Conservation (phyloP, 2,329 filamentous ascomycete genomes). For the Ampelomyces quisqualis region DNA sequence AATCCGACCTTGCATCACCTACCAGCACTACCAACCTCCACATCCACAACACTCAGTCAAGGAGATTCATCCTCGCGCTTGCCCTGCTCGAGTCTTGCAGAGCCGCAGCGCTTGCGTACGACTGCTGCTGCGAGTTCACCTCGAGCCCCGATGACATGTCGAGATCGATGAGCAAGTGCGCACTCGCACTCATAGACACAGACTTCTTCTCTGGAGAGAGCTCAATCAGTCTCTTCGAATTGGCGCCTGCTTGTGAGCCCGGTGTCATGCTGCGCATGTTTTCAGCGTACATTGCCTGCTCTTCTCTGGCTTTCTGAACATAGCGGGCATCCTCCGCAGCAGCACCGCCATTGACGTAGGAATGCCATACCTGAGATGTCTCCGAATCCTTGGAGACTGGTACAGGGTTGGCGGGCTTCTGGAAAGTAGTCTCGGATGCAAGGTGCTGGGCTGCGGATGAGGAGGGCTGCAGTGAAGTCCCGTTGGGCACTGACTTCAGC, state of each 20-base stretch:
- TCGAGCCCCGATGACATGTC: constrained; percentile 5
- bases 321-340: constrained; percentile 24
- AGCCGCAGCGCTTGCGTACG: constrained; percentile 5
- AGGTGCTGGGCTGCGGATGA: background rate
- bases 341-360: constrained; percentile 8
- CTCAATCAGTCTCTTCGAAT: constrained; percentile 16
- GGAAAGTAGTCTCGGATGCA: constrained; percentile 2
- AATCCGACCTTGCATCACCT: too few relatives aligned
- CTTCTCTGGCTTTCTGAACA: constrained; percentile 13
- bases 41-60: constrained; percentile 12
- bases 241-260: background rate
- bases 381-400: background rate
- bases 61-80: constrained; percentile 7
- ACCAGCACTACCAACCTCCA: too few relatives aligned
- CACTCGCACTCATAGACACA: constrained; percentile 16
- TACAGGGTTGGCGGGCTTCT: background rate
- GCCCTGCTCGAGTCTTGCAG: background rate
- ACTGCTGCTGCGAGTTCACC: background rate
- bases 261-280: constrained; percentile 4
- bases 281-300: constrained; percentile 14
- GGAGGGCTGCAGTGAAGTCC: background rate
- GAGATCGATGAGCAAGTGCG: constrained; percentile 23
- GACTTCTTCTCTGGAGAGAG: constrained; percentile 14
- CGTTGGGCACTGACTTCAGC: constrained; percentile 22
- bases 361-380: constrained; percentile 11